Conservation (phyloP, 345 rosid genomes). For the Capsella bursapastoris region DNA sequence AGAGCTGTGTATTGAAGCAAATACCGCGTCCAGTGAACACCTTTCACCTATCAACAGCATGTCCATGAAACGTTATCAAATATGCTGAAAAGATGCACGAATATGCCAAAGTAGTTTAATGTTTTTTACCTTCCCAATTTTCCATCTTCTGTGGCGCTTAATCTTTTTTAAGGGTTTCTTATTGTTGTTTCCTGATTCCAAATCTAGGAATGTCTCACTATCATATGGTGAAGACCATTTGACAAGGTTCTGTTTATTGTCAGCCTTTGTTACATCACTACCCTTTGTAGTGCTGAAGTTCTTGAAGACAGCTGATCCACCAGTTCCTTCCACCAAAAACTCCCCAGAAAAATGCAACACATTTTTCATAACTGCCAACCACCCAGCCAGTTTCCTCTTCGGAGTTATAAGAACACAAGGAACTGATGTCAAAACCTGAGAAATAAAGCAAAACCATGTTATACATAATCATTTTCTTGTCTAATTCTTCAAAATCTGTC, state of each 20-base stretch:
- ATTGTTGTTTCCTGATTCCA: constrained; percentile 56
- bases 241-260: constrained; percentile 61
- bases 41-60: constrained; percentile 65
- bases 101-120: constrained; percentile 18
- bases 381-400: constrained; percentile 91
- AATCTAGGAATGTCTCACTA: constrained; percentile 52
- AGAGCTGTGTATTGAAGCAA: constrained; percentile 90
- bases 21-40: constrained; percentile 95
- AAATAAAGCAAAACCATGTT: constrained; percentile 35
- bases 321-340: constrained; percentile 88
- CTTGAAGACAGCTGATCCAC: constrained; percentile 86
- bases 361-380: constrained; percentile 78
- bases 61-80: constrained; percentile 33
- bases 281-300: constrained; percentile 55
- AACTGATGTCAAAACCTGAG: constrained; percentile 78
- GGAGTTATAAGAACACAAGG: constrained; percentile 89
- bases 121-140: constrained; percentile 68
- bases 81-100: constrained; percentile 30
- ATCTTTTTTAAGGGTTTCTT: constrained; percentile 60
- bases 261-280: constrained; percentile 61
- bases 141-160: constrained; percentile 95
- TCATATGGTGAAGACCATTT: constrained; percentile 60
- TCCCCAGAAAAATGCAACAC: constrained; percentile 93
- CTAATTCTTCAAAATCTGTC: constrained; percentile 32
- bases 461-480: constrained; percentile 27